Conservation (phyloP, 352 stramenopile genomes). For the Peronosclerospora sorghi region DNA sequence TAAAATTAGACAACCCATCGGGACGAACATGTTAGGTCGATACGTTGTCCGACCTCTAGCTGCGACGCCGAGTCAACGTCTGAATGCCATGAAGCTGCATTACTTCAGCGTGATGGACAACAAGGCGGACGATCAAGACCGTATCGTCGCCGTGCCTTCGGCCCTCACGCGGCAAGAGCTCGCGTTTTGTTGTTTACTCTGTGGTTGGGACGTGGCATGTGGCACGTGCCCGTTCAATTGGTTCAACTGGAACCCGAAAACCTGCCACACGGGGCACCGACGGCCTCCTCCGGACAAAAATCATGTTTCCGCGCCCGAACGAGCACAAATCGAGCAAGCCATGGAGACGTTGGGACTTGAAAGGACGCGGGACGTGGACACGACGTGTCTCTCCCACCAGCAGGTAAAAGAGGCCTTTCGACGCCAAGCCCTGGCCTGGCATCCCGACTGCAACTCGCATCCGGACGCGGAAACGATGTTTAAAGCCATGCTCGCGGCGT, state of each 20-base stretch:
- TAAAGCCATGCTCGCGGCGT: slow-evolving; percentile 78
- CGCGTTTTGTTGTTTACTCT: slow-evolving; percentile 60
- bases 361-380: not conserved
- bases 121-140: not conserved
- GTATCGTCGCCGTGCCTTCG: slow-evolving; percentile 16
- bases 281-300: no score
- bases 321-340: slow-evolving; percentile 11
- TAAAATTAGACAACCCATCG: no score
- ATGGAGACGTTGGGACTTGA: slow-evolving; percentile 16
- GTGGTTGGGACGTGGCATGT: slow-evolving; percentile 52
- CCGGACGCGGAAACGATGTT: slow-evolving; percentile 74
- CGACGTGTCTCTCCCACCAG: slow-evolving; percentile 4
- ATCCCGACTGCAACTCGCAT: slow-evolving; percentile 87
- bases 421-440: slow-evolving; percentile 77
- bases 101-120: not conserved
- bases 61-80: no score
- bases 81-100: no score
- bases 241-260: slow-evolving; percentile 43
- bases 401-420: slow-evolving; percentile 52
- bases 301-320: not conserved
- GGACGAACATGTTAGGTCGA: no score
- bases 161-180: slow-evolving; percentile 40
- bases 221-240: slow-evolving; percentile 57
- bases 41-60: no score
- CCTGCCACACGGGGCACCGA: slow-evolving; percentile 16